phyloP scores from a whole-genome alignment of 1,139 yeast species.

The Yamadazyma buinensis region DNA sequence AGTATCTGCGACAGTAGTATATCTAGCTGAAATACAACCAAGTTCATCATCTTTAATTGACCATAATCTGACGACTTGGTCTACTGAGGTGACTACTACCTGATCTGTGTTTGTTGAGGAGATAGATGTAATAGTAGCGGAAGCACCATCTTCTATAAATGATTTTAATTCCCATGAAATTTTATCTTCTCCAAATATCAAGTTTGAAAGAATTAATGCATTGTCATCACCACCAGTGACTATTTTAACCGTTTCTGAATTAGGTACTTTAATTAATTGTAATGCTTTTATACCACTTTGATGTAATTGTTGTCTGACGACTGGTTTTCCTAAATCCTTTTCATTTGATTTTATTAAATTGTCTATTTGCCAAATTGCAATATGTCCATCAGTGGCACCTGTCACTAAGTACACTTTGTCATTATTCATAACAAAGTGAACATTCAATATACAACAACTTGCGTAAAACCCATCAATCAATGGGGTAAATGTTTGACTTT shows the following conservation, averaged over 20 bases:
- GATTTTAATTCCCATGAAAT: constrained; percentile 22
- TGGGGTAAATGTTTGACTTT: constrained; percentile 33
- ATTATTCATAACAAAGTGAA: constrained; percentile 38
- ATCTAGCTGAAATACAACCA: constrained; percentile 37
- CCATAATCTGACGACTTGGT: constrained; percentile 76
- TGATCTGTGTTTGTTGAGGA: constrained; percentile 20
- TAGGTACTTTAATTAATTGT: constrained; percentile 10
- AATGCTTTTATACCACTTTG: constrained; percentile 79
- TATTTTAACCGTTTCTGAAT: constrained; percentile 26
- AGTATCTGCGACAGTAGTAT: constrained; percentile 88
- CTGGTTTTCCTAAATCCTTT: constrained; percentile 19
- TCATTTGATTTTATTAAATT: neutral
- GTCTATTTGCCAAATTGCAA: constrained; percentile 48
- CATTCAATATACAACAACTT: constrained; percentile 73
- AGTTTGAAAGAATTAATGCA: constrained; percentile 49
- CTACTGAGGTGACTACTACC: constrained; percentile 62
- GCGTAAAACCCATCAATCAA: constrained; percentile 52
- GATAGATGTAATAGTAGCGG: constrained; percentile 80
- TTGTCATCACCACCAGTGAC: constrained; percentile 94
- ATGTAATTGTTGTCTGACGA: constrained; percentile 56
- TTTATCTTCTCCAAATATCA: constrained; percentile 20
- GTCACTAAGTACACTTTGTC: constrained; percentile 38
- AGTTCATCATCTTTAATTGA: constrained; percentile 27
- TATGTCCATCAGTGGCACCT: constrained; percentile 81
- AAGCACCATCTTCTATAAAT: constrained; percentile 59